Evolutionary conservation across 805 yeast species (phyloP), one percentile per base, ranked within the genome.

Genomic region (Wilhelminamyces savonicus): DNA sequence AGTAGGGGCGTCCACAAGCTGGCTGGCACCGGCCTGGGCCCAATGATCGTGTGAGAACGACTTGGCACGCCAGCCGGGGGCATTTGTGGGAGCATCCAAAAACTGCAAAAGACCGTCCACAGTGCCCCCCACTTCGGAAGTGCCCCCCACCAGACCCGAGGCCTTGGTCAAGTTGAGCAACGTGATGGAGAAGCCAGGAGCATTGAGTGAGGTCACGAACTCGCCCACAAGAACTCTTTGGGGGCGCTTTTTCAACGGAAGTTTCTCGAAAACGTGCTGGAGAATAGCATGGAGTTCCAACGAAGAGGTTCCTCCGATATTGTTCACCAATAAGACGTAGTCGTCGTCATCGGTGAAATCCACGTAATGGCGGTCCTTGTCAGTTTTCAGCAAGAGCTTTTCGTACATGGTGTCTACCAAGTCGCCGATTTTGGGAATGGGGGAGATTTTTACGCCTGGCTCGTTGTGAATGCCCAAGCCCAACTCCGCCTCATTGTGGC

Each of bases 401-500:
- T 76, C 65, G 30, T 81, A 68, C 64, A 90, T 66, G 18, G 73
- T 65, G 16, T 66, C 62, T 17, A 68, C 34, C 31, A 90, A 59
- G 0, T 71, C 71, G 12, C 75, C 78, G 29, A 85, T 74, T 1
- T 74, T 52, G 16, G 97, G 96, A 43, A 88, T 74, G 12, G 82
- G 81, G 17, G 66, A 58, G 21, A 74, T 49, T 37, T 74, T 71
- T 34, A 78, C 78, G 37, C 97, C 97, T 1, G 95, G 92, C 54
- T 88, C 97, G 48, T 88, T 88, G 57, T 88, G 97, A 37, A 88
- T 88, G 26, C 97, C 97, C 78, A 88, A 80, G 16, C 97, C 97
- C 35, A 88, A 69, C 54, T 88, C 97, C 50, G 82, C 80, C 54
- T 83, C 85, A 34, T 76, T 63, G 4, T 56, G 68, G 16, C 59